These are phyloP conservation scores for Diaporthe amygdali DNA, from an alignment of 2,329 filamentous ascomycete genomes.

Conservation along the genomic window DNA sequence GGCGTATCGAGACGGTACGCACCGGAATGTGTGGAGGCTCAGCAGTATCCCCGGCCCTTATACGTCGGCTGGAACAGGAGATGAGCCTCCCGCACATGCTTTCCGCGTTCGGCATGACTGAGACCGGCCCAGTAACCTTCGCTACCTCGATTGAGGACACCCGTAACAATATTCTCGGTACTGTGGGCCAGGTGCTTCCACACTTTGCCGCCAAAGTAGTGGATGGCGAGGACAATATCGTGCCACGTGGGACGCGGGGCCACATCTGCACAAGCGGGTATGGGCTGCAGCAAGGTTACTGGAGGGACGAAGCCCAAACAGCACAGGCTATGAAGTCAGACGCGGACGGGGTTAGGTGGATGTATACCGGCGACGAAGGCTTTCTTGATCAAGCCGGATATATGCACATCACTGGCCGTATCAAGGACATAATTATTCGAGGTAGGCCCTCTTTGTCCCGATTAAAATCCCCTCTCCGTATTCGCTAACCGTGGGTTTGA, in stretches of 20 bases:
- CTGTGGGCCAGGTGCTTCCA: background rate
- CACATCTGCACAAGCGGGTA: slow-evolving; percentile 72
- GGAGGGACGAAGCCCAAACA: slow-evolving; percentile 52
- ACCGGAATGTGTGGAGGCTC: background rate
- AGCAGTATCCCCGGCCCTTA: background rate
- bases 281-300: slow-evolving; percentile 64
- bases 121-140: background rate
- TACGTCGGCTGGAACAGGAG: background rate
- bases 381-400: slow-evolving; percentile 50
- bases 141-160: background rate
- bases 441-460: background rate
- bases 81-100: background rate
- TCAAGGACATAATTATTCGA: slow-evolving; percentile 49
- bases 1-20: background rate
- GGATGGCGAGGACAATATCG: slow-evolving; percentile 45
- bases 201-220: background rate
- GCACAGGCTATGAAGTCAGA: slow-evolving; percentile 34
- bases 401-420: slow-evolving; percentile 65
- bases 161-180: background rate
- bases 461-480: background rate
- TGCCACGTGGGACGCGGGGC: slow-evolving; percentile 60
- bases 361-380: slow-evolving; percentile 61
- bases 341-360: slow-evolving; percentile 52
- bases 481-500: background rate
- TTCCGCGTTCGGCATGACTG: background rate